Evolutionary conservation across 345 rosid genomes (phyloP).

Genomic region (Brassica incana): DNA sequence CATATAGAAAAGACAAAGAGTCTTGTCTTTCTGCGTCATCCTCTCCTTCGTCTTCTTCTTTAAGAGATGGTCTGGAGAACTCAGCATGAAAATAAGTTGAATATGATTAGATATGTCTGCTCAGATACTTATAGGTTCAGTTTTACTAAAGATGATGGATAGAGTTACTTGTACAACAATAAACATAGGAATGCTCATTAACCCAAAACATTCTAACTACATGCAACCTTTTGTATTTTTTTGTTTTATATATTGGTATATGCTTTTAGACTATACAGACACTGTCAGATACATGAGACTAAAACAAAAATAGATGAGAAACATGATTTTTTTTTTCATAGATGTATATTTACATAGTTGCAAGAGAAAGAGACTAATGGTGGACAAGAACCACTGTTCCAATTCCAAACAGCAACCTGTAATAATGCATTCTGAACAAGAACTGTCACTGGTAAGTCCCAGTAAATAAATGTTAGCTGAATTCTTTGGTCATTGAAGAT

Average conservation of each 20-base stretch:
- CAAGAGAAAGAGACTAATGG: too few species aligned
- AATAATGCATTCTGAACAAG: too few species aligned
- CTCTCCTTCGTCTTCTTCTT: conserved; percentile 57
- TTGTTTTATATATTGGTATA: not conserved
- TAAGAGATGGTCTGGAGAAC: conserved; percentile 23
- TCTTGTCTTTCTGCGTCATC: conserved; percentile 73
- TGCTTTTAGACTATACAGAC: not conserved
- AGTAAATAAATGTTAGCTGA: too few species aligned
- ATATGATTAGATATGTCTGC: conserved; percentile 17
- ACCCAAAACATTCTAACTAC: conserved; percentile 24
- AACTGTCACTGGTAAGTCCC: too few species aligned
- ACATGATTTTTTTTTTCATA: not conserved
- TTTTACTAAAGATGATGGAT: conserved; percentile 24
- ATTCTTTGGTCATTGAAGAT: too few species aligned
- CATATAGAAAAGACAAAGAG: conserved; percentile 78
- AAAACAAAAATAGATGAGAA: not conserved
- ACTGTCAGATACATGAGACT: not conserved
- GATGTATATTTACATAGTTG: too few species aligned
- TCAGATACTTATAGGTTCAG: conserved; percentile 9
- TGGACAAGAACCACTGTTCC: too few species aligned
- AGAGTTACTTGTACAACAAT: conserved; percentile 15
- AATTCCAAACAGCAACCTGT: too few species aligned
- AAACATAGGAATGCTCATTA: conserved; percentile 7
- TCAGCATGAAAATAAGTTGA: conserved; percentile 20
- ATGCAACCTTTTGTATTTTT: not conserved